Conservation (phyloP, 2,329 filamentous ascomycete genomes). For the Phialophora verrucosa region DNA sequence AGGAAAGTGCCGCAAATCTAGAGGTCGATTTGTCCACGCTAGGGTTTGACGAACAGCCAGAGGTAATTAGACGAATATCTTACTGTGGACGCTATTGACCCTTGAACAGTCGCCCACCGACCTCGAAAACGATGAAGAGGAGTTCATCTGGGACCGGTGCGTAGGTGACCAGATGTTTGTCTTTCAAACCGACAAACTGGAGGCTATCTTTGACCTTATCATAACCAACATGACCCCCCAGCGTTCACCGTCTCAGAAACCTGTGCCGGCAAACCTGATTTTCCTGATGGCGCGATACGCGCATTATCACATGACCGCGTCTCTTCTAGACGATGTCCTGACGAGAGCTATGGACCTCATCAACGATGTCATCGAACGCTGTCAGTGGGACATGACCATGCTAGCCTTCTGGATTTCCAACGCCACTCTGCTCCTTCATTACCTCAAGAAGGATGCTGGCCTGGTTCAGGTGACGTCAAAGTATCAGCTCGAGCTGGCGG, state of each 20-base stretch:
- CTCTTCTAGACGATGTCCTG: constrained; percentile 80
- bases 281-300: constrained; percentile 96
- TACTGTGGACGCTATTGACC: constrained; percentile 14
- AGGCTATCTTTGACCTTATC: constrained; percentile 89
- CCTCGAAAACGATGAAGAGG: constrained; percentile 71
- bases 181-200: constrained; percentile 92
- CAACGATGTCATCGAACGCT: constrained; percentile 87
- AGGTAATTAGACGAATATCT: constrained; percentile 47
- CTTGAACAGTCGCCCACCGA: constrained; percentile 67
- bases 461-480: constrained; percentile 80
- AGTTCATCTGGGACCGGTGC: constrained; percentile 95
- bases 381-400: constrained; percentile 99
- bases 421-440: constrained; percentile 91
- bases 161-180: constrained; percentile 99
- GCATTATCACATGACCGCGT: constrained; percentile 89
- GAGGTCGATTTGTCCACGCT: constrained; percentile 96
- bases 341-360: constrained; percentile 92
- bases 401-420: constrained; percentile 99
- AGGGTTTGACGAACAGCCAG: constrained; percentile 92
- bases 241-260: constrained; percentile 93
- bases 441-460: constrained; percentile 90
- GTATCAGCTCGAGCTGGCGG: constrained; percentile 90
- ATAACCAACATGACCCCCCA: constrained; percentile 99
- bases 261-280: constrained; percentile 94
- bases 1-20: constrained; percentile 94